Percentiles rank a stretch among this genome's conserved stretches.
Conservation (phyloP, 228 moss, liverwort and hornwort genomes). For the Sphagnum fallax region DNA sequence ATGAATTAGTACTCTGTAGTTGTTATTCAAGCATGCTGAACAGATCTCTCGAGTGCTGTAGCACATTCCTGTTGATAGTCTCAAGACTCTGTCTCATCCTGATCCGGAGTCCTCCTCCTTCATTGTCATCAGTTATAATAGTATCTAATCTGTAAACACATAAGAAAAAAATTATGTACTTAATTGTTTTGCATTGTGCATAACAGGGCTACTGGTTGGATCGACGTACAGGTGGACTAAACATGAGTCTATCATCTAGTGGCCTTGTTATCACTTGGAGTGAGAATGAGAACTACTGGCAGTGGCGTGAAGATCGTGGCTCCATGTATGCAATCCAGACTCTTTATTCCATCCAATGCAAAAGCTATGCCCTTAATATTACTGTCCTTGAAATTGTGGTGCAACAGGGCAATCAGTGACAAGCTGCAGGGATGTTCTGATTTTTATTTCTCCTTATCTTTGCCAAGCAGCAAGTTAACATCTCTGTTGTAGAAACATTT, state of each 20-base stretch:
- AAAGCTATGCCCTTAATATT: neutral
- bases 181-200: neutral
- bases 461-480: neutral
- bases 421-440: neutral
- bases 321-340: slow-evolving; percentile 19
- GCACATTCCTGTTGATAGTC: neutral
- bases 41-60: neutral
- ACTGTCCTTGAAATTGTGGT: too few species aligned
- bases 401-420: neutral
- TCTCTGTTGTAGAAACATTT: neutral
- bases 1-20: too few species aligned
- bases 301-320: slow-evolving; percentile 15
- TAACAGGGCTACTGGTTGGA: slow-evolving; percentile 47
- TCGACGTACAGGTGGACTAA: slow-evolving; percentile 31
- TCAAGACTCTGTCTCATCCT: neutral
- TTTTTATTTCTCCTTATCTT: neutral
- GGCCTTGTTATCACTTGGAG: slow-evolving; percentile 38
- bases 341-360: neutral
- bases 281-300: slow-evolving; percentile 24
- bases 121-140: neutral
- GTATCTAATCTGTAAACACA: neutral
- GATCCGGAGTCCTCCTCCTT: neutral
- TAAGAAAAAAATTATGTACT: too few species aligned
- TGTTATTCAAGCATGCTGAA: neutral
- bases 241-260: slow-evolving; percentile 34